Conservation (phyloP, 768 basidiomycete genomes). For the Hericium rajendrae region DNA sequence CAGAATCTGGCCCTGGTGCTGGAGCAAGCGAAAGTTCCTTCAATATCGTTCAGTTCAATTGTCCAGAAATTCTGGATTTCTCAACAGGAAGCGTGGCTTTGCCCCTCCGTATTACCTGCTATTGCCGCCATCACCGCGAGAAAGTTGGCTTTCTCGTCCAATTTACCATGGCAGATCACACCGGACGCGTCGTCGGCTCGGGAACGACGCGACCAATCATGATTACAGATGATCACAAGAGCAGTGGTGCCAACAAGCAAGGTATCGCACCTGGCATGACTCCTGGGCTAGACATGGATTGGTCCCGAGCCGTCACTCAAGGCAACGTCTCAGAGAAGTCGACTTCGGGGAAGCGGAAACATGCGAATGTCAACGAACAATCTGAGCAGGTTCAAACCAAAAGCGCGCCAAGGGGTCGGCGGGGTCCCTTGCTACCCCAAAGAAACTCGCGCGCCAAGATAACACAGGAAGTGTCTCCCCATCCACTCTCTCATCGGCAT, state of each 20-base stretch:
- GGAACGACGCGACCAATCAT: constrained; percentile 87
- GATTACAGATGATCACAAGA: constrained; percentile 99
- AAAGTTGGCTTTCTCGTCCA: constrained; percentile 91
- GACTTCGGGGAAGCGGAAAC: constrained; percentile 35
- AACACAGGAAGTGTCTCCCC: constrained; percentile 24
- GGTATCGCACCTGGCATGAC: neutral
- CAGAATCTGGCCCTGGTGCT: constrained; percentile 32
- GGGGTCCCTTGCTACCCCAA: constrained; percentile 21
- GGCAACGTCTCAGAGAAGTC: constrained; percentile 6
- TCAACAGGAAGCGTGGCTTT: constrained; percentile 77
- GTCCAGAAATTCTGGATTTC: constrained; percentile 83
- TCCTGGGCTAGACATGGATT: constrained; percentile 30
- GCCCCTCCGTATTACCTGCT: constrained; percentile 95
- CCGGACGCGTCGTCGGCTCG: constrained; percentile 70
- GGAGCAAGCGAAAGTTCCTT: constrained; percentile 58
- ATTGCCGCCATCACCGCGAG: constrained; percentile 97
- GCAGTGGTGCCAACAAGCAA: constrained; percentile 30
- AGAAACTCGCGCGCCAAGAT: constrained; percentile 18
- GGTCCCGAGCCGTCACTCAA: constrained; percentile 27
- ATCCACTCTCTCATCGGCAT: constrained; percentile 18
- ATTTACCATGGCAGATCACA: constrained; percentile 74
- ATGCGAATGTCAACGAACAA: constrained; percentile 25
- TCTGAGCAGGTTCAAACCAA: constrained; percentile 24
- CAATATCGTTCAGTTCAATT: constrained; percentile 94
- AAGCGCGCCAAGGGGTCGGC: constrained; percentile 71